Evolutionary conservation across 2,329 filamentous ascomycete species (phyloP), one percentile per base, ranked within the genome.

Genomic region (Didymella pinodella): DNA sequence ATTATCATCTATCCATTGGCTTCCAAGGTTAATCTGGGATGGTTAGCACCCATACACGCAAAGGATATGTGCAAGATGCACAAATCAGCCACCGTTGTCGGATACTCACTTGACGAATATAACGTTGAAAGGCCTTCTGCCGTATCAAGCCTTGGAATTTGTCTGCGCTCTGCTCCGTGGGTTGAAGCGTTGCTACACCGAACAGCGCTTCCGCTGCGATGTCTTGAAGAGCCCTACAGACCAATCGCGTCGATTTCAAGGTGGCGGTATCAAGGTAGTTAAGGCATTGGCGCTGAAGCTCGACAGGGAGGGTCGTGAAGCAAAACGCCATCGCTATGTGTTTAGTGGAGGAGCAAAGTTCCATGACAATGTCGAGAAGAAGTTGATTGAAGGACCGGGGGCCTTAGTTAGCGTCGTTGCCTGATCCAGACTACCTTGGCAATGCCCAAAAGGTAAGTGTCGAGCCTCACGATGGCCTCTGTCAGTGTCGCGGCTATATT

Each of bases 281-380:
- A 41, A 72, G 61, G 8, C 67, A 66, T 46, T 60, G 61, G 4
- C 47, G 31, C 55, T 70, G 50, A 22, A 67, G 74, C 54, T 76
- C 69, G 20, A 65, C 50, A 16, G 56, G 56, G 4, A 59, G 56
- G 16, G 50, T 34, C 2, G 32, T 14, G 4, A 59, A 34, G 5
- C 18, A 29, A 18, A 7, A 11, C 2, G 16, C n/a, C 56, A 50
- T 59, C 36, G 16, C 20, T 14, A 32, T 12, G 18, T 28, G 11
- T 38, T 16, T 10, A 25, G 18, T 50, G 41, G 41, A 41, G 32
- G 40, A n/a, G n/a, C 26, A 18, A 29, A 43, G n/a, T 38, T 7
- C 10, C 18, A n/a, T 7, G 36, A 12, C 36, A 20, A 11, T 11
- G 3, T 40, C 36, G 25, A 7, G 20, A 32, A 16, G 18, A 22